Evolutionary conservation across 2,329 filamentous ascomycete genomes (phyloP).

Genomic region (Fusarium protoensiforme): DNA sequence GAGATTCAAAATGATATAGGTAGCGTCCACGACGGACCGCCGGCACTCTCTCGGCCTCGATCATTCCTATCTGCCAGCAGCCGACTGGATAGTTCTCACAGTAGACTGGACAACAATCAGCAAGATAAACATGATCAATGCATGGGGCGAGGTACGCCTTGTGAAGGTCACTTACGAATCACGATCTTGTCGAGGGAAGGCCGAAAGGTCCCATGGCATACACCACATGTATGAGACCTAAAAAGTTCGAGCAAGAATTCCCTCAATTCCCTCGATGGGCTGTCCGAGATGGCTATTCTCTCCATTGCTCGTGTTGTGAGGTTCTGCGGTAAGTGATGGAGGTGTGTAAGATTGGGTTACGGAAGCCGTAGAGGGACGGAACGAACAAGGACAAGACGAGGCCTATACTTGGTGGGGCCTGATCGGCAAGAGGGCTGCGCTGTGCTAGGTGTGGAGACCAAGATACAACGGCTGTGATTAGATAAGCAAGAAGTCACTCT

Average conservation of each 20-base stretch:
- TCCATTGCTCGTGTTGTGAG: not conserved
- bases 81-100: not conserved
- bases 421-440: too few species aligned
- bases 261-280: too few species aligned
- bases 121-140: not conserved
- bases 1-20: not conserved
- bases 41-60: not conserved
- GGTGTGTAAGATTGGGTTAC: not conserved
- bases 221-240: not conserved
- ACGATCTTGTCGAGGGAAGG: not conserved
- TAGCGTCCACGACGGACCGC: accelerated
- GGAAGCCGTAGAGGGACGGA: not conserved
- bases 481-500: too few species aligned
- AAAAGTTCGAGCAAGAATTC: not conserved
- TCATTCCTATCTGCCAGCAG: not conserved
- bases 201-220: not conserved
- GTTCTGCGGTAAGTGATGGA: not conserved
- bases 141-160: not conserved
- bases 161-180: not conserved
- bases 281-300: accelerated
- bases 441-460: too few species aligned
- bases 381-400: not conserved
- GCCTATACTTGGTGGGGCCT: too few species aligned
- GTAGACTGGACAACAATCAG: not conserved
- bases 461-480: too few species aligned